A percentile compares a stretch with the other conserved stretches of the same genome.
These are phyloP conservation scores for Backusella mclennaniae DNA, from an alignment of 192 early-diverging fungal species.

Conservation along the genomic window DNA sequence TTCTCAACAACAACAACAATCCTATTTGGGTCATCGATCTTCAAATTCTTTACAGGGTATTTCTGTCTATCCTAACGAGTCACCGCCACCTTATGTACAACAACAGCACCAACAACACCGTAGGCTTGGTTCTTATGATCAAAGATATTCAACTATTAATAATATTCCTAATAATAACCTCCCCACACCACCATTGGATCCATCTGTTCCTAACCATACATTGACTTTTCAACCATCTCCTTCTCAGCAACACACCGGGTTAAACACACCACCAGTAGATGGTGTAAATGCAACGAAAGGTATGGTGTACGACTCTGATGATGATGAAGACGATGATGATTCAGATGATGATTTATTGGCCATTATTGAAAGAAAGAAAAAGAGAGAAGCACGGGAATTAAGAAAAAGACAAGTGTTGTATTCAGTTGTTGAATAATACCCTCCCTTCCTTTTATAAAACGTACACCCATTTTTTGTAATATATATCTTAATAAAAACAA, in stretches of 20 bases:
- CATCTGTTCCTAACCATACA: background rate
- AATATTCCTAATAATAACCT: background rate
- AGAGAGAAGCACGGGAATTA: background rate
- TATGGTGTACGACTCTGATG: background rate
- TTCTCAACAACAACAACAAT: background rate
- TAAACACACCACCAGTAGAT: background rate
- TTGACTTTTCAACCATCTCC: background rate
- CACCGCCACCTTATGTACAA: background rate
- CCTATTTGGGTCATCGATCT: background rate
- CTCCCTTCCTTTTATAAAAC: background rate
- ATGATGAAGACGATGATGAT: background rate
- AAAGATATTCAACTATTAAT: background rate
- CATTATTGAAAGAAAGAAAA: conserved; percentile 15
- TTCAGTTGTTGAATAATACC: background rate
- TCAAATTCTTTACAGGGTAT: background rate
- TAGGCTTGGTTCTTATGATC: background rate
- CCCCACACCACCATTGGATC: background rate
- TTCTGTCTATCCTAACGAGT: background rate
- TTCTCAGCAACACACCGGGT: background rate
- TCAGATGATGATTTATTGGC: conserved; percentile 8
- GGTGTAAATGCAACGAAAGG: background rate
- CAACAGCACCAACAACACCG: background rate
- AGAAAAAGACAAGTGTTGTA: background rate
- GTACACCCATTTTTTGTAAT: background rate
- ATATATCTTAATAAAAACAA: background rate